Evolutionary conservation across 768 basidiomycete genomes (phyloP).

Genomic region (Boletus rubescentipes): DNA sequence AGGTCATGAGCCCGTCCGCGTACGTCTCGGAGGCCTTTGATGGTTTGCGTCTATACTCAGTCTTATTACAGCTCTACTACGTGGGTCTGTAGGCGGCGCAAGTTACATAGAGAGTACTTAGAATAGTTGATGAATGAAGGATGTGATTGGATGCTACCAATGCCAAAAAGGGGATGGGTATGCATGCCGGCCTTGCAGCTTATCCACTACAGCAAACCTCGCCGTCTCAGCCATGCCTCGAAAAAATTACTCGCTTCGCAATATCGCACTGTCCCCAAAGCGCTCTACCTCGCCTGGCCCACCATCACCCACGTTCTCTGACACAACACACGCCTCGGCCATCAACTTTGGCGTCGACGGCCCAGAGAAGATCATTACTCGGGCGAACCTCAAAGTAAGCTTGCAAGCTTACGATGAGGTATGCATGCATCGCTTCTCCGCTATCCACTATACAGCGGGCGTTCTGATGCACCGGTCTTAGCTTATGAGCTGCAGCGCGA

Average conservation of each 20-base stretch:
- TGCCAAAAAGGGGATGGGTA: conserved; percentile 13
- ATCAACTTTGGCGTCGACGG: conserved; percentile 75
- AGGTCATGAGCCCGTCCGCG: conserved; percentile 17
- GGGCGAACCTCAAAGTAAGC: conserved; percentile 73
- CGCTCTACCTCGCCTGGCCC: conserved; percentile 53
- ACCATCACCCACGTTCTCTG: conserved; percentile 84
- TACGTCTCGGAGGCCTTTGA: conserved; percentile 8
- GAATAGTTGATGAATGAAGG: conserved; percentile 5
- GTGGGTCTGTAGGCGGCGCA: neutral
- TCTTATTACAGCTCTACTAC: conserved; percentile 2
- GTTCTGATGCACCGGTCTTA: conserved; percentile 37
- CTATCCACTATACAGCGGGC: neutral
- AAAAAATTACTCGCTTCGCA: conserved; percentile 55
- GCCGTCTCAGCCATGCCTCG: conserved; percentile 42
- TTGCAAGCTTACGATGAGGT: conserved; percentile 82
- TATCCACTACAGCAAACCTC: conserved; percentile 18
- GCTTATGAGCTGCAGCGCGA: conserved; percentile 74
- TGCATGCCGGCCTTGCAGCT: conserved; percentile 9
- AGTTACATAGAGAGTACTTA: conserved; percentile 4
- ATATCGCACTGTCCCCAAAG: conserved; percentile 47
- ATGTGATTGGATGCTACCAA: conserved; percentile 8
- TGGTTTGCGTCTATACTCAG: conserved; percentile 2
- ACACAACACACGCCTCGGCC: conserved; percentile 73
- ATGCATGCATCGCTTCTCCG: conserved; percentile 28
- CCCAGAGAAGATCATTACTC: conserved; percentile 79